phyloP scores from a whole-genome alignment of 768 basidiomycete species.

The Phaeotremella fagi region DNA sequence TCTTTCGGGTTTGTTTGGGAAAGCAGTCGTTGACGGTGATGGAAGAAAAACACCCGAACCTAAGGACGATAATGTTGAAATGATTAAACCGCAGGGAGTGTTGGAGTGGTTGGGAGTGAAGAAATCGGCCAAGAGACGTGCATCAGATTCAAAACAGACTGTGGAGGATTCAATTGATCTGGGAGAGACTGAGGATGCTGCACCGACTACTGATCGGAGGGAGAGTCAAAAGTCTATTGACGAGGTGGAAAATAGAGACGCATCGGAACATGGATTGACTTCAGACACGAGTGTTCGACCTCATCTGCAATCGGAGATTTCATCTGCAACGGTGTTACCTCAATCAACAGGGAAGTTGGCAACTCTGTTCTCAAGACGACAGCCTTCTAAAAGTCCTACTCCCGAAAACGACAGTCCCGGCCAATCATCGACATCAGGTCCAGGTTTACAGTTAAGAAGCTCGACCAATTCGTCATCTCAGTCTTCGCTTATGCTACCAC shows the following conservation, averaged over 20 bases:
- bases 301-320: slow-evolving; percentile 1
- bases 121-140: slow-evolving; percentile 22
- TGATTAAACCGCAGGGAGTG: slow-evolving; percentile 17
- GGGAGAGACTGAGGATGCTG: not conserved
- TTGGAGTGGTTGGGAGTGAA: slow-evolving; percentile 41
- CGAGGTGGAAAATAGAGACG: no score
- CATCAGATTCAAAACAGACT: slow-evolving; percentile 15
- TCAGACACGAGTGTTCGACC: no score
- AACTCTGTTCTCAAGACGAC: slow-evolving; percentile 20
- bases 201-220: not conserved
- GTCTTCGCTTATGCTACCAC: slow-evolving; percentile 24
- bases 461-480: slow-evolving; percentile 16
- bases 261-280: no score
- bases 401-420: no score
- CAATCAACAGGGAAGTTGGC: not conserved
- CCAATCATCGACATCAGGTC: no score
- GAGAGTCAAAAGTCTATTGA: not conserved
- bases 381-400: slow-evolving; percentile 17
- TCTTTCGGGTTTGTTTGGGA: slow-evolving; percentile 34
- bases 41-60: not conserved
- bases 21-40: not conserved
- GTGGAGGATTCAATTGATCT: not conserved
- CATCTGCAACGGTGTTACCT: slow-evolving; percentile 13
- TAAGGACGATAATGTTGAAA: not conserved
- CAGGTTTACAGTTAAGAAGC: slow-evolving; percentile 4